Base-by-base conservation (phyloP, 805 yeast species). In the Komagataella mondaviorum region DNA sequence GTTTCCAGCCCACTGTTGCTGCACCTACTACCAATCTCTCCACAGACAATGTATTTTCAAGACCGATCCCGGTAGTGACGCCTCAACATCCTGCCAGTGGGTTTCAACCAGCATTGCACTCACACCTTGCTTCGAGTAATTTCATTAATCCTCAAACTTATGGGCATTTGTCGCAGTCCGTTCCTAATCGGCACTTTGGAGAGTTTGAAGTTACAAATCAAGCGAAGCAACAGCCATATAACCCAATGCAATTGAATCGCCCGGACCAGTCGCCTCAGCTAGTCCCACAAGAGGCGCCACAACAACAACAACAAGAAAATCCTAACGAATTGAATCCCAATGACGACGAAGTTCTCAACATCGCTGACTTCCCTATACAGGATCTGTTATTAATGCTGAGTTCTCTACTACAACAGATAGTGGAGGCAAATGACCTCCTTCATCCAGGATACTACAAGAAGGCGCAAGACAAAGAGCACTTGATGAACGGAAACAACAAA, bases 321-420 rank as follows among this genome's bases (percentile, higher is more conserved):
- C 48, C 48, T 12, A 24, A 47, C 6, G 47, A 39, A 14, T 47
- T 49, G 22, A 24, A 49, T n/a, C 24, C 53, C 2, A 60, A 59
- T 16, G 24, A 17, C 7, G n/a, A 18, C 5, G 76, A 70, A 24
- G 82, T 76, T 45, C 85, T 83, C 55, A 85, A 88, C 61, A 86
- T 91, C 48, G 89, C 88, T 8, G 84, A 83, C 46, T 87, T 81
- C 61, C 90, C 96, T 1, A 88, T 87, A 1, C 80, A 82, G 53
- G 91, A 86, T 55, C 73, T 93, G 23, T 72, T 93, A 47, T 65
- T 81, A 47, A 91, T 93, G 97, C 73, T 91, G 50, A 80, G 96
- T 18, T 83, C 95, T 6, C 71, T 91, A 51, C 70, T 91, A 51
- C 88, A 88, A 56, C 87, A 86, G 63, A 89, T 93, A 48, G 84